A percentile compares a stretch with the other conserved stretches of the same genome.
These are phyloP conservation scores for Monilinia vaccinii-corymbosi DNA, from an alignment of 2,329 filamentous ascomycete species.

Conservation along the genomic window DNA sequence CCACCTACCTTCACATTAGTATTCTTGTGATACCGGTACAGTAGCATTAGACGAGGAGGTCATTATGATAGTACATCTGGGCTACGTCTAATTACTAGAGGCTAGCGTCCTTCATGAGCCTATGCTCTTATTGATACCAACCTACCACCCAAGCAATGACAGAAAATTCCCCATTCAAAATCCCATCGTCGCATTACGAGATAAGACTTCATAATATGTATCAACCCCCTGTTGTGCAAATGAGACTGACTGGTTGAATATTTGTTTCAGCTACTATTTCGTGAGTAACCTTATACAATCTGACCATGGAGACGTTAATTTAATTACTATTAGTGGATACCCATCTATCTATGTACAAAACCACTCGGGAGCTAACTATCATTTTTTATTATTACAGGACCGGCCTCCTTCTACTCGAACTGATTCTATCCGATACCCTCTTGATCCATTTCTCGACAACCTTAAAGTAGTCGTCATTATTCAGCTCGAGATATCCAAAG, in stretches of 20 bases:
- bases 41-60: too few species aligned
- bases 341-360: not conserved
- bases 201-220: not conserved
- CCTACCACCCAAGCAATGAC: too few species aligned
- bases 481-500: conserved; percentile 21
- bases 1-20: not conserved
- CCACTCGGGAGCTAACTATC: not conserved
- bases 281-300: not conserved
- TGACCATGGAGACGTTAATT: not conserved
- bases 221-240: too few species aligned
- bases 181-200: not conserved
- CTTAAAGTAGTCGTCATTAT: conserved; percentile 16
- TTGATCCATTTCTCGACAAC: conserved; percentile 18
- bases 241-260: not conserved
- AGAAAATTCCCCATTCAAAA: not conserved
- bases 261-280: too few species aligned
- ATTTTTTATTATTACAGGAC: not conserved
- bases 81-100: not conserved
- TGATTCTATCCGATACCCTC: not conserved
- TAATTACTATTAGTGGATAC: not conserved
- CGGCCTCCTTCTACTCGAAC: not conserved
- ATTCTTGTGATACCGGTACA: not conserved
- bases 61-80: not conserved
- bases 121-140: not conserved
- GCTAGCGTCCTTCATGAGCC: not conserved